Base-by-base conservation (phyloP, 768 basidiomycete genomes). In the Collybia sordida region DNA sequence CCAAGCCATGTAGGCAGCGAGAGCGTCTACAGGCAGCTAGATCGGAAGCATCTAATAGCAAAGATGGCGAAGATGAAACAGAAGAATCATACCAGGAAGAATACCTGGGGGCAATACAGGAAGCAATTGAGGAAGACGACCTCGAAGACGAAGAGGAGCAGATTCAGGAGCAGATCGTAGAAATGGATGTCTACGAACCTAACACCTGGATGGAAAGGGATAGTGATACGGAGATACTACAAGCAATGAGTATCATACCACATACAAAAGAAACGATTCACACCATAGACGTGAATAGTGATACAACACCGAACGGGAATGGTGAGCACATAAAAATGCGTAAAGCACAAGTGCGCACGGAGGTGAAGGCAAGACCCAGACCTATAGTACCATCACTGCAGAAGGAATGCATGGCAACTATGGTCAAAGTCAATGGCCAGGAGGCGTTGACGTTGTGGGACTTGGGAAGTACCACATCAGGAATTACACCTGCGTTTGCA, bases 361-460 rank as follows among this genome's bases (percentile, higher is more conserved):
- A 8, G 12, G 25, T 3, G n/a, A 45, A 31, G 21, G 15, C 25
- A 19, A 25, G 17, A 14, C 7, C 15, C n/a, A n/a, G 44, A 6
- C 44, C 44, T 24, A 15, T 35, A 31, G 21, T 21, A 21, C 4
- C 31, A 7, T n/a, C 19, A 28, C 12, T 36, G 3, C 23, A 46
- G 3, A 46, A 46, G 6, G 35, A 37, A 22, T 46, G 45, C 17
- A 12, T 27, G 7, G 47, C 49, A 0, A 57, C 49, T 0, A 56
- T 47, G 11, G 34, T 55, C 1, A 45, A 50, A 1, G 27, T 60
- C 5, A 44, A 49, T 5, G 52, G 52, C 1, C 24, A 48, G 0
- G 31, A 55, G 2, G 59, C 57, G 0, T 60, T 55, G 55, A 55
- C 61, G 0, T 44, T 64, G 1, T 62, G 55, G 59, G 63, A 63